phyloP scores from a whole-genome alignment of 164 flowering plant species.

The Tetracentron sinense region DNA sequence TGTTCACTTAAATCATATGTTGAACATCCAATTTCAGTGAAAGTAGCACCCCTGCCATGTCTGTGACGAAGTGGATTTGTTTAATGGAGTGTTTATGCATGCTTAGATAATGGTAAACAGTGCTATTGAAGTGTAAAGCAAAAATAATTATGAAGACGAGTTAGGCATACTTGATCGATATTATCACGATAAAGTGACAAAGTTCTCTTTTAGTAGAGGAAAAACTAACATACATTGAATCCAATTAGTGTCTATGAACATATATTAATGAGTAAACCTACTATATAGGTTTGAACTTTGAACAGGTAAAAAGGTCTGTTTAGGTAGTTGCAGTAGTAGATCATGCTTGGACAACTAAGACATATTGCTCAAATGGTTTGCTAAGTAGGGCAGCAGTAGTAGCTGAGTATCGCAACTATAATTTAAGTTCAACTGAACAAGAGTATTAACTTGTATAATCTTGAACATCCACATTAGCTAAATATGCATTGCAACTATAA shows the following conservation, averaged over 20 bases:
- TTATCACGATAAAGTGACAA: slow-evolving; percentile 18
- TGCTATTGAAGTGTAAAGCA: slow-evolving; percentile 22
- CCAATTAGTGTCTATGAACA: slow-evolving; percentile 1
- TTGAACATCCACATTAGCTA: too few relatives aligned
- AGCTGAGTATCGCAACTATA: too few relatives aligned
- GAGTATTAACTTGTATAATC: too few relatives aligned
- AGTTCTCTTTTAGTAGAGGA: slow-evolving; percentile 17
- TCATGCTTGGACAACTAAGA: not conserved
- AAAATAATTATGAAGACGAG: slow-evolving; percentile 27
- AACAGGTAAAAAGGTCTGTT: not conserved
- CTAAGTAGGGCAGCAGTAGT: too few relatives aligned
- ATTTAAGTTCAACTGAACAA: too few relatives aligned
- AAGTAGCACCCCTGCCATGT: slow-evolving; percentile 22
- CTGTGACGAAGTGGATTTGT: slow-evolving; percentile 11
- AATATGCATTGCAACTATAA: too few relatives aligned
- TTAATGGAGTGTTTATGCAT: slow-evolving; percentile 6
- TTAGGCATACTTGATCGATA: slow-evolving; percentile 35
- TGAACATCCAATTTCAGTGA: slow-evolving; percentile 13
- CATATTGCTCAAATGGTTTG: not conserved
- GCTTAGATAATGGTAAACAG: slow-evolving; percentile 31
- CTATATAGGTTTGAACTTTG: not conserved
- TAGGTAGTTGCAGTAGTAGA: not conserved
- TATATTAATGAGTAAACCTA: not conserved
- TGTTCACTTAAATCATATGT: too few relatives aligned
- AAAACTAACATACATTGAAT: slow-evolving; percentile 19